Evolutionary conservation across 1,284 basidiomycete genomes (phyloP).

Genomic region (Bjerkandera adusta): DNA sequence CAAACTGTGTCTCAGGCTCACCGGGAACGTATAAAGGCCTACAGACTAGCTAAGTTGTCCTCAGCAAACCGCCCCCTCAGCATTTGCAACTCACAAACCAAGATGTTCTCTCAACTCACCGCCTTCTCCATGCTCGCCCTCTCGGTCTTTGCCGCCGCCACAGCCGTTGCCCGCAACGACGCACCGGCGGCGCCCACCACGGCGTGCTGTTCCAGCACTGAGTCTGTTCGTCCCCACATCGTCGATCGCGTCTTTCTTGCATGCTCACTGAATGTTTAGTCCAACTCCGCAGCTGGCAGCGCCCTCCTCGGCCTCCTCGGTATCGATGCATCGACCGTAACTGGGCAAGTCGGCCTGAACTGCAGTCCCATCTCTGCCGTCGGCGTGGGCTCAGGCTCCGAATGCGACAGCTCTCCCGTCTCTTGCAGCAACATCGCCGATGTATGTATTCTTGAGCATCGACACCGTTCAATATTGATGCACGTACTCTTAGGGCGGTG

Average conservation of each 20-base stretch:
- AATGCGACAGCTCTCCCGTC: constrained; percentile 20
- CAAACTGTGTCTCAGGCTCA: no score
- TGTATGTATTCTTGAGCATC: constrained; percentile 9
- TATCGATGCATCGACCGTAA: constrained; percentile 21
- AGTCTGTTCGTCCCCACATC: neutral
- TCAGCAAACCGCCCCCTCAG: no score
- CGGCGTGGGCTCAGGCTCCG: constrained; percentile 20
- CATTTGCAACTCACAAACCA: no score
- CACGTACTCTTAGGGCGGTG: no score
- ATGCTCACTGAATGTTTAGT: no score
- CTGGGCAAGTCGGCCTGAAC: constrained; percentile 24
- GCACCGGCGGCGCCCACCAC: no score
- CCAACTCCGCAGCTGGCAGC: constrained; percentile 7
- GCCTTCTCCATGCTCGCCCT: constrained; percentile 2
- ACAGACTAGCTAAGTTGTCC: no score
- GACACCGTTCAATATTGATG: no score
- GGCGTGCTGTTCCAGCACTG: neutral
- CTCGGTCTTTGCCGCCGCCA: constrained; percentile 4
- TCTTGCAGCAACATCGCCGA: constrained; percentile 25
- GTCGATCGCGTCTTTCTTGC: no score
- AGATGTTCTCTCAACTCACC: constrained; percentile 1
- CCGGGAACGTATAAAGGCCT: no score
- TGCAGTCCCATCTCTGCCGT: constrained; percentile 28
- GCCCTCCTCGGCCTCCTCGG: constrained; percentile 21
- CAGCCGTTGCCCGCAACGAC: no score